Base-by-base conservation (phyloP, 441 rosid genomes). In the Euphorbia neoarborescens region DNA sequence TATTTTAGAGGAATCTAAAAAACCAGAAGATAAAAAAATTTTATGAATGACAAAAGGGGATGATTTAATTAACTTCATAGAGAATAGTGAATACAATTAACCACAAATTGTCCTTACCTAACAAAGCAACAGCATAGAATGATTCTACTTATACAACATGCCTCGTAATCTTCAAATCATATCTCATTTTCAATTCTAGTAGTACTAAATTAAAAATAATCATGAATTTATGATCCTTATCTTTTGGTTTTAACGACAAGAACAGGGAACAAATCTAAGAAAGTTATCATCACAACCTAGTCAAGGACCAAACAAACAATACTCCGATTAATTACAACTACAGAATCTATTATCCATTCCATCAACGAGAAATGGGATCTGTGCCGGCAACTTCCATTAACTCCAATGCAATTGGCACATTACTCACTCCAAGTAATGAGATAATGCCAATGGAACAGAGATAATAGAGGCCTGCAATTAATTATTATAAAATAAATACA, bases 341-440 rank as follows among this genome's bases (percentile, higher is more conserved):
- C 0, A 57, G 46, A 65, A 62, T 50, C 62, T 59, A 9, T n/a
- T 50, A 15, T 17, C 28, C 70, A 65, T 34, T 72, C 38, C 30
- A 62, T 50, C 17, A 60, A 19, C 75, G 58, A 74, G 38, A 69
- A 5, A 62, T 12, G 6, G 7, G 28, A 3, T 61, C 17, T 3
- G 34, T 51, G 82, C 84, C 81, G 84, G 82, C 89, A 57, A 14
- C 54, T 50, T 68, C 51, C 22, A 24, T 35, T 38, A 15, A 60
- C 32, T 20, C 17, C 32, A 59, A 59, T 67, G 70, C 77, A 63
- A 44, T 65, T 65, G 79, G 65, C 69, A 69, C 66, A 37, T 27
- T 50, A 37, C 37, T 48, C 72, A 28, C 30, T 64, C 25, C 10
- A 30, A 32, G 38, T 28, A 59, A 60, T 46, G 37, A 28, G 17